phyloP scores from a whole-genome alignment of 2,329 filamentous ascomycete genomes.

The Fusarium sp. region DNA sequence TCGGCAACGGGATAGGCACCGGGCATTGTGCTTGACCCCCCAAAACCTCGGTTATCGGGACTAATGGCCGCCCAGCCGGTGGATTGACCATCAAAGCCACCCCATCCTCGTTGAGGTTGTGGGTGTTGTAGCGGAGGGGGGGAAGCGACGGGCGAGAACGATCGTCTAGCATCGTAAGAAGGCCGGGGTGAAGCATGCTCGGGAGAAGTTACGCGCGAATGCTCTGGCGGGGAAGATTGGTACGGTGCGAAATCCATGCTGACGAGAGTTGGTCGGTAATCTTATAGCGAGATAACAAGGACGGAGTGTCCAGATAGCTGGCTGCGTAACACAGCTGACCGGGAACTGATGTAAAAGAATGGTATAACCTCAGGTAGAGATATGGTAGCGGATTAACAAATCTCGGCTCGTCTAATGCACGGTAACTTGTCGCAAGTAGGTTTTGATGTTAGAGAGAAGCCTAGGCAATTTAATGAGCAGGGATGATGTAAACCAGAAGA shows the following conservation, averaged over 20 bases:
- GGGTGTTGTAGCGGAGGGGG: constrained; percentile 59
- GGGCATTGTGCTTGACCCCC: constrained; percentile 46
- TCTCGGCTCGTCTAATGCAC: background rate
- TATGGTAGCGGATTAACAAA: background rate
- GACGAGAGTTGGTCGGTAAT: background rate
- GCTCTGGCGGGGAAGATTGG: constrained; percentile 90
- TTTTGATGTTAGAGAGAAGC: background rate
- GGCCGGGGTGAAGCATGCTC: constrained; percentile 62
- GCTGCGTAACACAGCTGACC: background rate
- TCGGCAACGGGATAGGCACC: constrained; percentile 58
- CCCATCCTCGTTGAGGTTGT: constrained; percentile 68
- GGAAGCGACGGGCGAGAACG: constrained; percentile 62
- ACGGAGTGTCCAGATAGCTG: background rate
- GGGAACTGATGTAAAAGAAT: background rate
- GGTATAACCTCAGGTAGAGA: background rate
- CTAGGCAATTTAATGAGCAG: background rate
- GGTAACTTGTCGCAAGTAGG: background rate
- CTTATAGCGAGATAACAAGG: constrained; percentile 1
- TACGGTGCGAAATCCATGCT: constrained; percentile 96
- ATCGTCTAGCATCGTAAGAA: constrained; percentile 65
- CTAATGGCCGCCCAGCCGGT: constrained; percentile 44
- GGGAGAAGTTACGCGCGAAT: constrained; percentile 82
- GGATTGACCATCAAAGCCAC: constrained; percentile 54
- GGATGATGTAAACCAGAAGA: constrained; percentile 1
- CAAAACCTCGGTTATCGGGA: constrained; percentile 39